Percentiles rank a stretch among this genome's conserved stretches.
Conservation (phyloP, 2,329 filamentous ascomycete species). For the Aspergillus luchuensis region DNA sequence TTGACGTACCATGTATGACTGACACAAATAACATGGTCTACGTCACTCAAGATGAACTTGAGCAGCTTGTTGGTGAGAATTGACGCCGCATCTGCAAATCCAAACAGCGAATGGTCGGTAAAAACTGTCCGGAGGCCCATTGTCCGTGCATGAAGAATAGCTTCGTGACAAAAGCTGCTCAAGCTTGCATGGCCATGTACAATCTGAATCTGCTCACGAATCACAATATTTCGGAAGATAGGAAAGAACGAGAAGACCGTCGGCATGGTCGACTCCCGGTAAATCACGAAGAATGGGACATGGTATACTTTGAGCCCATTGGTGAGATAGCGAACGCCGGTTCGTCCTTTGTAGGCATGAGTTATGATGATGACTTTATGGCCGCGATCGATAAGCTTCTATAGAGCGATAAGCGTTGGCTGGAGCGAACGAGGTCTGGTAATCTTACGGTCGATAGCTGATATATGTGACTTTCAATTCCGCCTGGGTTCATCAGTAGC, state of each 20-base stretch:
- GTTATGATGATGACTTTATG: conserved; percentile 99
- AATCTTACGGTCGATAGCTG: conserved; percentile 74
- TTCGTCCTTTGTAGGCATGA: conserved; percentile 88
- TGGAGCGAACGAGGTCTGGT: neutral
- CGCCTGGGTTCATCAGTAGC: conserved; percentile 54
- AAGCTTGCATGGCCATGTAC: conserved; percentile 96
- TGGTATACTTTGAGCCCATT: conserved; percentile 99
- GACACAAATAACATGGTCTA: conserved; percentile 97
- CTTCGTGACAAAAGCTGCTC: conserved; percentile 91
- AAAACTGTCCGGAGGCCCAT: conserved; percentile 97
- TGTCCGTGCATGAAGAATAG: conserved; percentile 88
- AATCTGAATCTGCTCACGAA: conserved; percentile 93
- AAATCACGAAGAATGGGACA: conserved; percentile 93
- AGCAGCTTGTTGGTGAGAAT: conserved; percentile 96
- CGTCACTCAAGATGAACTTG: conserved; percentile 93
- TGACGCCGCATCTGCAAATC: conserved; percentile 92
- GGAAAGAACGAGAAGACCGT: conserved; percentile 99
- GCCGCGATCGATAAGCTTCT: conserved; percentile 93
- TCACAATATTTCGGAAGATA: conserved; percentile 92
- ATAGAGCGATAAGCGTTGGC: conserved; percentile 15
- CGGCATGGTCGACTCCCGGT: conserved; percentile 88
- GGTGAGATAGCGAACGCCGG: conserved; percentile 89
- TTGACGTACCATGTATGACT: conserved; percentile 83
- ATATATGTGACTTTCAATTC: conserved; percentile 97
- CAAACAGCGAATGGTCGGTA: conserved; percentile 95